These are phyloP conservation scores for Cladophialophora yegresii DNA, from an alignment of 2,329 filamentous ascomycete genomes.

Conservation along the genomic window DNA sequence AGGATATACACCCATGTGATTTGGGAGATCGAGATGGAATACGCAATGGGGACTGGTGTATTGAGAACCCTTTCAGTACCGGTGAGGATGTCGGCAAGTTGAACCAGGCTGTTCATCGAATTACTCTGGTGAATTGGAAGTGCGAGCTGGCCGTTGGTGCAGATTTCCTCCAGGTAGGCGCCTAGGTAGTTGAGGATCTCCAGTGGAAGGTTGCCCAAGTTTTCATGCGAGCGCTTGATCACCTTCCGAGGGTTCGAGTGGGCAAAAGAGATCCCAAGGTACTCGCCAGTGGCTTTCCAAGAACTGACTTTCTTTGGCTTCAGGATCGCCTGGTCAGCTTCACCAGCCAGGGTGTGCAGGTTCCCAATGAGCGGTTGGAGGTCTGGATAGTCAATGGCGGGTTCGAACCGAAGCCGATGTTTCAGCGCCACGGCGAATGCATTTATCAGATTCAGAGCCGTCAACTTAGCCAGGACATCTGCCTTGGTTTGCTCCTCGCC, in stretches of 20 bases:
- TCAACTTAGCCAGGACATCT: constrained; percentile 69
- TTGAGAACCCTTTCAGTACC: constrained; percentile 76
- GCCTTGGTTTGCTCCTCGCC: constrained; percentile 55
- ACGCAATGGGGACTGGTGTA: constrained; percentile 79
- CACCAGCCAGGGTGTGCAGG: constrained; percentile 72
- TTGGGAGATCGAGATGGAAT: constrained; percentile 80
- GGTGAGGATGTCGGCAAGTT: constrained; percentile 71
- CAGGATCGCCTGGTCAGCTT: constrained; percentile 49
- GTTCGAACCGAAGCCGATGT: constrained; percentile 81
- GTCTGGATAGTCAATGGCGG: constrained; percentile 75
- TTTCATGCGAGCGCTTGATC: constrained; percentile 70
- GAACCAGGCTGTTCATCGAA: constrained; percentile 59
- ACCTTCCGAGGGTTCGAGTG: constrained; percentile 75
- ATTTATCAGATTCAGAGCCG: constrained; percentile 73
- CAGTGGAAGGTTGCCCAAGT: constrained; percentile 78
- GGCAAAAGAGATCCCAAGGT: constrained; percentile 74
- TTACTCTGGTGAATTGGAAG: constrained; percentile 42
- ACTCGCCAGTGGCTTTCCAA: constrained; percentile 69
- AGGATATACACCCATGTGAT: constrained; percentile 85
- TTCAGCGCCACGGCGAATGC: constrained; percentile 77
- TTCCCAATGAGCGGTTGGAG: constrained; percentile 69
- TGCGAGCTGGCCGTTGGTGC: constrained; percentile 46
- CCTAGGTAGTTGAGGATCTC: constrained; percentile 76
- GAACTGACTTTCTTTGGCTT: constrained; percentile 50
- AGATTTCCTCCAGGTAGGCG: constrained; percentile 64